Evolutionary conservation across 2,329 filamentous ascomycete species (phyloP).

Genomic region (Ophiostoma australiae): DNA sequence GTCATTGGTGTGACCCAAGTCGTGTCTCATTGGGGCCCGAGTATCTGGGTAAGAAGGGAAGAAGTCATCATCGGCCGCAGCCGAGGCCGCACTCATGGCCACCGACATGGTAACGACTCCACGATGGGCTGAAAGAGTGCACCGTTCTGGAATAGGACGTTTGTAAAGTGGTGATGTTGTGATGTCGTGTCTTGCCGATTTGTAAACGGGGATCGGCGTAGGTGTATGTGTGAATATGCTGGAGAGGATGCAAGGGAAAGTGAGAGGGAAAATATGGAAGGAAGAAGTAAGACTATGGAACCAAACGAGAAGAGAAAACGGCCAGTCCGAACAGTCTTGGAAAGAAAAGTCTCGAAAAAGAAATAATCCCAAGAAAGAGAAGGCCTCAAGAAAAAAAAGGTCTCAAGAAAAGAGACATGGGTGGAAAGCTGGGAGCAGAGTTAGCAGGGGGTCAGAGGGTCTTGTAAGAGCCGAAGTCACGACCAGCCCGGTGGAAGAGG

Average conservation of each 20-base stretch:
- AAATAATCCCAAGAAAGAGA: neutral
- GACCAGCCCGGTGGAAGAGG: neutral
- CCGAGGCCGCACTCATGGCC: slow-evolving; percentile 5
- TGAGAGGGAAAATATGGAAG: neutral
- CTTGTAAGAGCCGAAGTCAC: slow-evolving; percentile 3
- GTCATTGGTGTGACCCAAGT: neutral
- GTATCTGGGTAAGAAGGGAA: slow-evolving; percentile 11
- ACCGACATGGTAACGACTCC: slow-evolving; percentile 18
- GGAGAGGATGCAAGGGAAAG: neutral
- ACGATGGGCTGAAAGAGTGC: neutral
- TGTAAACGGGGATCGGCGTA: neutral
- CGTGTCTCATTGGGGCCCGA: neutral
- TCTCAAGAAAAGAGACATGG: neutral
- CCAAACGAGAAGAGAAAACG: neutral
- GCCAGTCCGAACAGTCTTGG: neutral
- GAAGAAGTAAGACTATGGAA: neutral
- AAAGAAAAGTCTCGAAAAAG: too few species aligned
- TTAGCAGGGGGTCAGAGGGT: neutral
- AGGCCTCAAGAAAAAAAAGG: neutral
- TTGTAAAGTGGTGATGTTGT: neutral
- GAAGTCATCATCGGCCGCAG: neutral
- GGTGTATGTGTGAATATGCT: neutral
- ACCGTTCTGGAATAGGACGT: too few species aligned
- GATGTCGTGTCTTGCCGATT: too few species aligned
- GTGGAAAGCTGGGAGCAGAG: neutral